These are phyloP conservation scores for Zymoseptoria passerinii DNA, from an alignment of 2,329 filamentous ascomycete species.

Conservation along the genomic window DNA sequence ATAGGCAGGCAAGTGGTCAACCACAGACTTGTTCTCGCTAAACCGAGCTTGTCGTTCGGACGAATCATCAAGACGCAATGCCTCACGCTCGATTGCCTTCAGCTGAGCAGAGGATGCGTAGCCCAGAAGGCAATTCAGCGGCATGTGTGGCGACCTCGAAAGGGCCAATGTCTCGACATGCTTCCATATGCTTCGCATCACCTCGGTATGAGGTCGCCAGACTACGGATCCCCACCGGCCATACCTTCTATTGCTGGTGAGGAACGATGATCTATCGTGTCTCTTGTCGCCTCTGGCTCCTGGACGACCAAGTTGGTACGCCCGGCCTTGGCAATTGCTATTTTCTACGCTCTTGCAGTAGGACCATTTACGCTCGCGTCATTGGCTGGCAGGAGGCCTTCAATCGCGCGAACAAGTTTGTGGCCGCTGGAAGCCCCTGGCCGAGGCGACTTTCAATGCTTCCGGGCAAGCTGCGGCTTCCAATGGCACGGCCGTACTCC, in stretches of 20 bases:
- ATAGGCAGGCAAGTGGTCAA: background rate
- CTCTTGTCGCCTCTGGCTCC: too few species aligned
- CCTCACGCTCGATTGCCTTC: background rate
- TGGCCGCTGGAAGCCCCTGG: too few species aligned
- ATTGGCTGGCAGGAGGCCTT: too few species aligned
- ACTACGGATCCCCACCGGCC: background rate
- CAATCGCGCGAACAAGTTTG: too few species aligned
- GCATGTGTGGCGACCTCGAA: background rate
- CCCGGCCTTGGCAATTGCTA: too few species aligned
- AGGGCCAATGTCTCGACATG: background rate
- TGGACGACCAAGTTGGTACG: too few species aligned
- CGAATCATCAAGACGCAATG: background rate
- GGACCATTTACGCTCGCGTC: too few species aligned
- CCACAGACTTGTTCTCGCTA: background rate
- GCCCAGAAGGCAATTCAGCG: background rate
- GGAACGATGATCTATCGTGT: too few species aligned
- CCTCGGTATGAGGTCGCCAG: background rate
- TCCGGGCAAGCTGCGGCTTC: too few species aligned
- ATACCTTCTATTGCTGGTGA: background rate
- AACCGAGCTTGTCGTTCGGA: background rate
- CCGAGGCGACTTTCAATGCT: too few species aligned
- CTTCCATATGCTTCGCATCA: background rate
- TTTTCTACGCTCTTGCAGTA: too few species aligned
- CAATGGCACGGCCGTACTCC: too few species aligned
- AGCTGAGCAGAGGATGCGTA: background rate